phyloP scores from a whole-genome alignment of 768 basidiomycete species.

The Leucocoprinus leucothites region DNA sequence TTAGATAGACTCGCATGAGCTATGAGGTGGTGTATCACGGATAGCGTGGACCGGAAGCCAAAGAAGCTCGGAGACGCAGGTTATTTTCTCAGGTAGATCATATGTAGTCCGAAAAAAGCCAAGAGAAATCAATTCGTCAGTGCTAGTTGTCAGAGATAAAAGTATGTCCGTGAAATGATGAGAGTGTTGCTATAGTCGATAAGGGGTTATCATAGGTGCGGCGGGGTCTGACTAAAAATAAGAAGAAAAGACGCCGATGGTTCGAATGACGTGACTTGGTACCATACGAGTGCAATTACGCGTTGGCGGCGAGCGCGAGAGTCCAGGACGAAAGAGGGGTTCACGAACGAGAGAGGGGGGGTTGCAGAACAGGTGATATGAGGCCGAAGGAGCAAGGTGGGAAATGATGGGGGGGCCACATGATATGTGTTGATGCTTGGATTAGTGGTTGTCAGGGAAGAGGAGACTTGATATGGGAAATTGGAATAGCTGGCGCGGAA shows the following conservation, averaged over 20 bases:
- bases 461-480: slow-evolving; percentile 1
- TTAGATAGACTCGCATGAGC: background rate
- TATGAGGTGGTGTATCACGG: background rate
- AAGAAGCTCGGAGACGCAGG: background rate
- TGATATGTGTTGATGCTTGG: background rate
- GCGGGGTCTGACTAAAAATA: too few relatives aligned
- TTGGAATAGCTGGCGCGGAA: background rate
- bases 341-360: too few relatives aligned
- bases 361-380: too few relatives aligned
- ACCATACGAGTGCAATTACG: too few relatives aligned
- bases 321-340: too few relatives aligned
- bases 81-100: too few relatives aligned
- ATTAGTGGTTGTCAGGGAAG: slow-evolving; percentile 3
- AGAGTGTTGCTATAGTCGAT: background rate
- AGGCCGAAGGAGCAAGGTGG: too few relatives aligned
- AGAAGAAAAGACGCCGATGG: too few relatives aligned
- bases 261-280: too few relatives aligned
- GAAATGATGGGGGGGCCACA: too few relatives aligned
- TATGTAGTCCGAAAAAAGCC: background rate
- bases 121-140: background rate
- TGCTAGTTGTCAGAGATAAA: too few relatives aligned
- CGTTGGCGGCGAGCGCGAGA: too few relatives aligned
- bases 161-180: background rate
- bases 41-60: background rate
- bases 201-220: background rate